Evolutionary conservation across 2,329 filamentous ascomycete species (phyloP).

Genomic region (Colletotrichum sp.): DNA sequence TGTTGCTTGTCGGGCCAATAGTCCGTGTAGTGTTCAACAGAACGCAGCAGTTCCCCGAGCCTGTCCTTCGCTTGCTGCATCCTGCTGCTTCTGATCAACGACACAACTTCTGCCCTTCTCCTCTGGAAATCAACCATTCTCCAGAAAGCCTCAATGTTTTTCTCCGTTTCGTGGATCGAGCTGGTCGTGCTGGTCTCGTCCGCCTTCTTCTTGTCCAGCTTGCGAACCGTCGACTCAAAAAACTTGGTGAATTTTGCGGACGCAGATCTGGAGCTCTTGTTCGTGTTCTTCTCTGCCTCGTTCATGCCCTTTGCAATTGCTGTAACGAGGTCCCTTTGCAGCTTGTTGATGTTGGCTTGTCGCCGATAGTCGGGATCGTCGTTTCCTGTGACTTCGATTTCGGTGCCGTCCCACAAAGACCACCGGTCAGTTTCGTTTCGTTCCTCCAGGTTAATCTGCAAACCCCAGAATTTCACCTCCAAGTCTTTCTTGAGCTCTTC

Average conservation of each 20-base stretch:
- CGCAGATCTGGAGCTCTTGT: background rate
- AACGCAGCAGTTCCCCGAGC: background rate
- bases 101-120: background rate
- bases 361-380: background rate
- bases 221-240: background rate
- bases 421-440: background rate
- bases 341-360: background rate
- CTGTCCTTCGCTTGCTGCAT: background rate
- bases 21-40: background rate
- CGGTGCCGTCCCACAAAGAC: background rate
- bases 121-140: conserved; percentile 7
- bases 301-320: background rate
- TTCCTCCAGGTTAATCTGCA: background rate
- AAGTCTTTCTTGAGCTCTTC: background rate
- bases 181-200: background rate
- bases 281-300: background rate
- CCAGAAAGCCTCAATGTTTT: background rate
- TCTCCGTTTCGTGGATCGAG: background rate
- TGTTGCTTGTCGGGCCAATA: background rate
- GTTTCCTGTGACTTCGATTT: background rate
- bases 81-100: background rate
- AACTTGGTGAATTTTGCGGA: background rate
- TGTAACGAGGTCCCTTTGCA: background rate
- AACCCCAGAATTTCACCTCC: background rate
- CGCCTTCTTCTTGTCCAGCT: background rate